phyloP scores from a whole-genome alignment of 164 flowering plant genomes.

The Echeveria elegans region DNA sequence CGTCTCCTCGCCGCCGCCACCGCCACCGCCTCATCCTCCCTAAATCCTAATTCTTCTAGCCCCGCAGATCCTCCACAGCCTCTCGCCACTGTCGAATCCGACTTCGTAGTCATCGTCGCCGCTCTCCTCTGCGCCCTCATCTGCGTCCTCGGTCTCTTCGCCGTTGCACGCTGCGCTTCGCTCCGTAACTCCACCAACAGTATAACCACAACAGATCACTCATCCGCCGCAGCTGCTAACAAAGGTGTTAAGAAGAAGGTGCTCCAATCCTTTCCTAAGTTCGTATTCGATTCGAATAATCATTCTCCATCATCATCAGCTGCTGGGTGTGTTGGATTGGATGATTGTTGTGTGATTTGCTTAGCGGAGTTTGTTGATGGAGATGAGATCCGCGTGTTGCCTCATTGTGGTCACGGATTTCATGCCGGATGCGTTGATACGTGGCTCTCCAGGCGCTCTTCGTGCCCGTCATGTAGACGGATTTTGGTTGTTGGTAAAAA shows the following conservation, averaged over 20 bases:
- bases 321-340: background rate
- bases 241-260: conserved; percentile 81
- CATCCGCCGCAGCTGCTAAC: conserved; percentile 16
- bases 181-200: conserved; percentile 36
- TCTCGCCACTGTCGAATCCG: conserved; percentile 40
- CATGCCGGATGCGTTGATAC: conserved; percentile 65
- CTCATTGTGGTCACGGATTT: conserved; percentile 85
- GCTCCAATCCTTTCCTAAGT: conserved; percentile 58
- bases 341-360: conserved; percentile 76
- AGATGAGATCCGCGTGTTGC: conserved; percentile 68
- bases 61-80: background rate
- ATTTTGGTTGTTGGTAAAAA: conserved; percentile 35
- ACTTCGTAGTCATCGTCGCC: conserved; percentile 80
- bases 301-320: too few species aligned
- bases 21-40: background rate
- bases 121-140: conserved; percentile 82
- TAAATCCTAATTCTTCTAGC: background rate
- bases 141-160: conserved; percentile 78
- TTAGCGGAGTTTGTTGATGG: conserved; percentile 68
- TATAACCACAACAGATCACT: background rate
- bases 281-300: conserved; percentile 22
- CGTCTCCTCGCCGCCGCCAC: background rate
- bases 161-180: conserved; percentile 87
- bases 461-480: conserved; percentile 85
- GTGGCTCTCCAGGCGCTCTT: conserved; percentile 39